Evolutionary conservation across 2,329 filamentous ascomycete genomes (phyloP), one percentile per base, ranked within the genome.

Genomic region (Trichoderma semiorbis): DNA sequence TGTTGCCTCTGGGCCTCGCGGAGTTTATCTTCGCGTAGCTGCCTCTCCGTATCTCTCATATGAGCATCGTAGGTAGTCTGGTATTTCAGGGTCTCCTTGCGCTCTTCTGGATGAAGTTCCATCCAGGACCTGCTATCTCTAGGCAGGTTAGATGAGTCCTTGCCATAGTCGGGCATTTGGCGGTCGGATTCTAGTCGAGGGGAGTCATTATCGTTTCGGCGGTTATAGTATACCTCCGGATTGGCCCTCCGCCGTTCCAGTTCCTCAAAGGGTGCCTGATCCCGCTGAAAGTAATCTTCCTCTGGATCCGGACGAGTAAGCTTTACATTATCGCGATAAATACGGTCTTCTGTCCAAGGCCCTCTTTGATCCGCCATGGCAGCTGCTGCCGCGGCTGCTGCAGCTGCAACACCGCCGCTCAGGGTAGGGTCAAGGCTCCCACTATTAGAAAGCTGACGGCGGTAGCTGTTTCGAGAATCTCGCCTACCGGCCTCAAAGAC

Each of bases 401-500:
- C 86, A 34, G 84, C 84, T 55, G 85, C 81, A 24, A 83, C 86
- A 32, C 83, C 82, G 16, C 85, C 81, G 14, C 57, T 34, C 43
- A 72, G 68, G 1, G 71, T 60, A 50, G 66, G 66, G 30, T 64
- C 81, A 68, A 85, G 78, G 30, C 79, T 80, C 73, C 79, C 83
- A 11, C 81, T 80, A 47, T 83, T 79, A n/a, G 82, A 79, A 36
- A 78, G 76, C 43, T 77, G 78, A 47, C 76, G 78, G 21, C 79
- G 79, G 10, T 78, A 75, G 28, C 74, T 71, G 24, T 75, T 70
- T 67, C 79, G 80, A 12, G 78, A 75, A 26, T 82, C 80, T 18
- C 77, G 80, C 36, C 78, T 80, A 43, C 76, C 79, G 34, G 81
- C 83, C 62, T 90, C 86, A 76, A 93, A 93, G 1, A 95, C 86